Conservation (phyloP, 1,284 basidiomycete genomes). For the Pholiota adiposa region DNA sequence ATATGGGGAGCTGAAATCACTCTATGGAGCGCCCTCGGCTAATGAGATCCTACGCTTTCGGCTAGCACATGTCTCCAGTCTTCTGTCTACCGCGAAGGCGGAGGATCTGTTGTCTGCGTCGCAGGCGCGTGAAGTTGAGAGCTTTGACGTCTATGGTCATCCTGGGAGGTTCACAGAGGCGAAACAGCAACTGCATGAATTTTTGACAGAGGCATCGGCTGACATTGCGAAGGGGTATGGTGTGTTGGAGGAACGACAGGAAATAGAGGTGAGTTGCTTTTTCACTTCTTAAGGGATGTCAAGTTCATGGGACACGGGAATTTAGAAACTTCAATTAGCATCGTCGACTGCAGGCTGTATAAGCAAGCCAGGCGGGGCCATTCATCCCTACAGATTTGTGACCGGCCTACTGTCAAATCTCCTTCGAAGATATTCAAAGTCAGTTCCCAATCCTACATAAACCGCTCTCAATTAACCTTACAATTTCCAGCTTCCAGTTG, state of each 20-base stretch:
- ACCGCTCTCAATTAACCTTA: neutral
- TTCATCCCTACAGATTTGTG: conserved; percentile 63
- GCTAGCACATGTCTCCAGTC: conserved; percentile 53
- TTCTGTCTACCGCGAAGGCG: conserved; percentile 51
- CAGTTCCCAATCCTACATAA: conserved; percentile 13
- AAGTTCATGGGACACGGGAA: neutral
- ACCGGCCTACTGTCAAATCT: conserved; percentile 55
- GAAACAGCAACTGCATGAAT: conserved; percentile 42
- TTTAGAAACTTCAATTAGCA: conserved; percentile 48
- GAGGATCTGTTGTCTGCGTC: conserved; percentile 50
- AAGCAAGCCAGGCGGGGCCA: conserved; percentile 49
- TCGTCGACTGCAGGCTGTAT: conserved; percentile 49
- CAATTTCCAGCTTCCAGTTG: conserved; percentile 45
- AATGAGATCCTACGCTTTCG: conserved; percentile 63
- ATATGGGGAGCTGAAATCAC: conserved; percentile 51
- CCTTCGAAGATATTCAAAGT: conserved; percentile 46
- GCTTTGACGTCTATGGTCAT: conserved; percentile 54
- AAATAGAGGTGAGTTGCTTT: conserved; percentile 32
- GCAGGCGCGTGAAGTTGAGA: conserved; percentile 51
- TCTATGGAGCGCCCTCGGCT: conserved; percentile 50
- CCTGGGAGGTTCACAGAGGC: conserved; percentile 40
- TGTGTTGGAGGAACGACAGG: conserved; percentile 38
- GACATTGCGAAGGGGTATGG: conserved; percentile 40
- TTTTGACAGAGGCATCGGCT: conserved; percentile 48
- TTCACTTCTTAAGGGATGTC: neutral